Evolutionary conservation across 352 stramenopile genomes (phyloP).

Genomic region (Globisporangium spiculum): DNA sequence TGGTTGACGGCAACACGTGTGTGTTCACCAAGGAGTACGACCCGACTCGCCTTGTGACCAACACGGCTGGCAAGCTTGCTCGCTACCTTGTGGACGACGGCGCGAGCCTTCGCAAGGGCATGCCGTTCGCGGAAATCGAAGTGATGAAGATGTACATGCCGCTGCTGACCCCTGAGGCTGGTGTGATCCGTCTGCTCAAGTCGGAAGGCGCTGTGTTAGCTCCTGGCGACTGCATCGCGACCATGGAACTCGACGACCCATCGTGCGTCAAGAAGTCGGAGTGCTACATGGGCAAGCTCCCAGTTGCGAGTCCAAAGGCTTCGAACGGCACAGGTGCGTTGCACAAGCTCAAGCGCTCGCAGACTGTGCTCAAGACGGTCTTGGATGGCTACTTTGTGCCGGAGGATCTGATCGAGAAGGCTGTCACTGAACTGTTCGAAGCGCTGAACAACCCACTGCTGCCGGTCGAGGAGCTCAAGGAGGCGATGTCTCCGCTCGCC

Average conservation of each 20-base stretch:
- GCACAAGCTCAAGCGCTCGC: slow-evolving; percentile 69
- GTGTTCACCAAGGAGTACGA: slow-evolving; percentile 99
- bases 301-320: slow-evolving; percentile 27
- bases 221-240: slow-evolving; percentile 96
- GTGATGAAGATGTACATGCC: slow-evolving; percentile 99
- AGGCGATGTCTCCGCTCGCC: slow-evolving; percentile 95
- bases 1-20: slow-evolving; percentile 94
- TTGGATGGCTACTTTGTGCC: slow-evolving; percentile 93
- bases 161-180: slow-evolving; percentile 95
- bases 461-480: slow-evolving; percentile 94
- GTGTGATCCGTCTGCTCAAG: slow-evolving; percentile 94
- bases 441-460: slow-evolving; percentile 69
- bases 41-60: slow-evolving; percentile 95
- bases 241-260: slow-evolving; percentile 97
- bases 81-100: slow-evolving; percentile 98
- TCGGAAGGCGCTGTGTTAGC: slow-evolving; percentile 96
- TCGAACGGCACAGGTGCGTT: slow-evolving; percentile 44
- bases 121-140: slow-evolving; percentile 88
- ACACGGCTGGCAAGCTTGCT: slow-evolving; percentile 99
- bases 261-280: slow-evolving; percentile 94
- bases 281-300: slow-evolving; percentile 88
- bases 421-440: slow-evolving; percentile 86
- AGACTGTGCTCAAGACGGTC: slow-evolving; percentile 89
- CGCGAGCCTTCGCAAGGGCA: slow-evolving; percentile 79
- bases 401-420: slow-evolving; percentile 78